These are phyloP conservation scores for Ceratocystis diversiconidia DNA, from an alignment of 2,329 filamentous ascomycete genomes.

Conservation along the genomic window DNA sequence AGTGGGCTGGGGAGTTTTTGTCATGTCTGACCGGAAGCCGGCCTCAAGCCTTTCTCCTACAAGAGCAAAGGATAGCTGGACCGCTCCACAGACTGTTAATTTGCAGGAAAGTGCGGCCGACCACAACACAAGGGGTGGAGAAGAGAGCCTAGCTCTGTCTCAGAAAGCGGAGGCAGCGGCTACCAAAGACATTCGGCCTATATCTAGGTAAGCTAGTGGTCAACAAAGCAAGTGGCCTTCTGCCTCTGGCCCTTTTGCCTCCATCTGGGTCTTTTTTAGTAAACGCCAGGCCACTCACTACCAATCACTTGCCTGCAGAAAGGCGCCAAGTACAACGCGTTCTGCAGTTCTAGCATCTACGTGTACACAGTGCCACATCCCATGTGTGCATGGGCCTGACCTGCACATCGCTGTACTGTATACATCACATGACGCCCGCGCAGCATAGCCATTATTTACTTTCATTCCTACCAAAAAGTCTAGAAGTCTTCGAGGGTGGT, in stretches of 20 bases:
- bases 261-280: background rate
- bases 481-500: background rate
- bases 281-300: background rate
- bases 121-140: background rate
- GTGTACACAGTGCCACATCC: background rate
- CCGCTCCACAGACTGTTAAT: background rate
- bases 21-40: background rate
- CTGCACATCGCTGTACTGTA: background rate
- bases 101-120: background rate
- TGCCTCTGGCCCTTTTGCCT: too few species aligned
- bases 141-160: background rate
- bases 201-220: too few species aligned
- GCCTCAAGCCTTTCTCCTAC: too few species aligned
- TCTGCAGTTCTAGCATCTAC: background rate
- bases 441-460: background rate
- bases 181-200: background rate
- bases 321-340: background rate
- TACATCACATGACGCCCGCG: background rate
- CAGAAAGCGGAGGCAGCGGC: background rate
- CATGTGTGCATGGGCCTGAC: background rate
- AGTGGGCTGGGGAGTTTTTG: background rate
- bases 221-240: too few species aligned
- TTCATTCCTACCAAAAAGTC: background rate
- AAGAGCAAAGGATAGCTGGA: background rate
- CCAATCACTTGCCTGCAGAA: background rate